These are phyloP conservation scores for Aspergillus sp. DNA, from an alignment of 2,329 filamentous ascomycete species.

Conservation along the genomic window DNA sequence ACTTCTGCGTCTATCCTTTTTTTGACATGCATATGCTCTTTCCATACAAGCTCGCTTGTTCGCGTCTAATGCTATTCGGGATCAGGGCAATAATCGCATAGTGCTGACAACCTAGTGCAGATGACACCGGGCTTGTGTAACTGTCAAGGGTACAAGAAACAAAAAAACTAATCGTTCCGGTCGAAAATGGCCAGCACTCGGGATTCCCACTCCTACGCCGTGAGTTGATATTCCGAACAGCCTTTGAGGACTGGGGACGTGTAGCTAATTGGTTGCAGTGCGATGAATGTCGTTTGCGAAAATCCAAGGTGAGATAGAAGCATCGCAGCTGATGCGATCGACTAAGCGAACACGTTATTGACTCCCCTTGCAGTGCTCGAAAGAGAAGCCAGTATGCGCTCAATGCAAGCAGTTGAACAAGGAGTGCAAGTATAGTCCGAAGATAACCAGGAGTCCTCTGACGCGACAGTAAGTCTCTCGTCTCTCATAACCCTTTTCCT, in stretches of 20 bases:
- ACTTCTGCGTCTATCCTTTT: neutral
- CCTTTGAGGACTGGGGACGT: neutral
- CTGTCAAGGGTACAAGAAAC: conserved; percentile 26
- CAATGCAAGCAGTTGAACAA: conserved; percentile 42
- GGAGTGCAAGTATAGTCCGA: conserved; percentile 44
- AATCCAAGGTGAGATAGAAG: conserved; percentile 35
- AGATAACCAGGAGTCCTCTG: conserved; percentile 41
- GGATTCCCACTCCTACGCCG: conserved; percentile 42
- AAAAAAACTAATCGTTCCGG: conserved; percentile 18
- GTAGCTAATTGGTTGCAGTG: conserved; percentile 26
- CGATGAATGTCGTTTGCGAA: conserved; percentile 41
- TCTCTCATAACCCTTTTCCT: neutral
- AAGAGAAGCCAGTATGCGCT: conserved; percentile 40
- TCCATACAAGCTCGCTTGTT: neutral
- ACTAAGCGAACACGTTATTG: neutral
- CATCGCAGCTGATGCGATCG: neutral
- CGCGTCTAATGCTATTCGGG: neutral
- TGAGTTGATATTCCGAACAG: conserved; percentile 22
- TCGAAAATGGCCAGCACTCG: conserved; percentile 41
- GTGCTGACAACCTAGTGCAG: conserved; percentile 25
- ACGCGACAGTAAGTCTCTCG: conserved; percentile 38
- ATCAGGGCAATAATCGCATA: neutral
- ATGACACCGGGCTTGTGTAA: conserved; percentile 34
- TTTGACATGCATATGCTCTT: neutral
- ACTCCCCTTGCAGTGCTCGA: conserved; percentile 35